A percentile compares a stretch with the other conserved stretches of the same genome.
phyloP scores from a whole-genome alignment of 2,329 filamentous ascomycete genomes.

The Apiospora rasikravindrae region DNA sequence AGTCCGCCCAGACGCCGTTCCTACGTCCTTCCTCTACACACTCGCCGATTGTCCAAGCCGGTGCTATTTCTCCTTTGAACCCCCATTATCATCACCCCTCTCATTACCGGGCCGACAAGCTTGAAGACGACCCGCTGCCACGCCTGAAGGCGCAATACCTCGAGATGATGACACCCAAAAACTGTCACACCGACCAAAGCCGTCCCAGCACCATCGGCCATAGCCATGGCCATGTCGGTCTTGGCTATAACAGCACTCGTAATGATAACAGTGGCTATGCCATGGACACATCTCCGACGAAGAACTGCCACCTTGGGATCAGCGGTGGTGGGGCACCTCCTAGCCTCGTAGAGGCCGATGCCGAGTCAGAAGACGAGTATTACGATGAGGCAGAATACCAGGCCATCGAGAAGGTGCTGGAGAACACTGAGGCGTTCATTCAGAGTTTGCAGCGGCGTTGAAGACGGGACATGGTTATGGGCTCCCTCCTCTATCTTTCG shows the following conservation, averaged over 20 bases:
- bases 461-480: neutral
- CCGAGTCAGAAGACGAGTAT: neutral
- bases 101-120: neutral
- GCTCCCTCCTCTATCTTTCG: neutral
- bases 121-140: constrained; percentile 1
- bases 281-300: neutral
- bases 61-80: neutral
- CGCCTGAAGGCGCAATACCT: neutral
- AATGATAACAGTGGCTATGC: neutral
- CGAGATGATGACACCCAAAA: neutral
- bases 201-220: neutral
- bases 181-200: neutral
- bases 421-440: neutral
- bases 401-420: neutral
- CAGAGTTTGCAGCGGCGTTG: neutral
- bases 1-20: neutral
- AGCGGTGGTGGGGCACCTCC: neutral
- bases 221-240: neutral
- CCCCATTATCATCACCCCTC: neutral
- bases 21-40: neutral
- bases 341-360: neutral
- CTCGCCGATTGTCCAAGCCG: neutral
- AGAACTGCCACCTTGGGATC: neutral
- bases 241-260: neutral
- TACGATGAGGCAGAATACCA: neutral